A percentile compares a stretch with the other conserved stretches of the same genome.
Evolutionary conservation across 192 early-diverging fungal species (phyloP).

Genomic region (Cetraspora pellucida): DNA sequence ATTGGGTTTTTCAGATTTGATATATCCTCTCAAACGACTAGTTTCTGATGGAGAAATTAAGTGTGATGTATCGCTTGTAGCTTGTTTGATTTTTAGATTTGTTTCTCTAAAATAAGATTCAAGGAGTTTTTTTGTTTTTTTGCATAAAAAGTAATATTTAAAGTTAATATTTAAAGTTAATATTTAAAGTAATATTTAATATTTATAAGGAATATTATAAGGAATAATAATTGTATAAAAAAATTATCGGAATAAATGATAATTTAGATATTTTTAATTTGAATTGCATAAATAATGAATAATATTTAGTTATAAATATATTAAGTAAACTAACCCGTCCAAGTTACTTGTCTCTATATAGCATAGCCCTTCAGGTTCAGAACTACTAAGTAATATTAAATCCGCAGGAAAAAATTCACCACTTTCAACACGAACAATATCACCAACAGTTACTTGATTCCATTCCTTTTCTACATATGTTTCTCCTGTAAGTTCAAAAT

Average conservation of each 20-base stretch:
- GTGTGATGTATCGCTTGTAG: conserved; percentile 78
- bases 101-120: conserved; percentile 77
- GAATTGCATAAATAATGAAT: conserved; percentile 13
- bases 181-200: too few relatives aligned
- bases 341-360: conserved; percentile 99
- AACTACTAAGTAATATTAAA: conserved; percentile 84
- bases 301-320: not conserved
- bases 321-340: conserved; percentile 69
- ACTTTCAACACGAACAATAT: conserved; percentile 89
- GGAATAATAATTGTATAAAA: not conserved
- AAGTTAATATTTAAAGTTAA: too few relatives aligned
- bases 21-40: conserved; percentile 46
- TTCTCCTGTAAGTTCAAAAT: conserved; percentile 49
- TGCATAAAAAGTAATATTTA: not conserved
- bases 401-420: conserved; percentile 91
- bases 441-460: conserved; percentile 84
- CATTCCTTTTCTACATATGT: conserved; percentile 79
- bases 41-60: conserved; percentile 72
- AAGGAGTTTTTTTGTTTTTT: conserved; percentile 1
- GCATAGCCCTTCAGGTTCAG: conserved; percentile 93
- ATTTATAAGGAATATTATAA: too few relatives aligned
- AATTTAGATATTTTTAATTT: not conserved
- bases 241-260: not conserved
- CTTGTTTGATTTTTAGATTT: conserved; percentile 97
- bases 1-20: conserved; percentile 94